Percentiles rank a stretch among this genome's conserved stretches.
Evolutionary conservation across 257 asterid genomes (phyloP).

Genomic region (Echium plantagineum): DNA sequence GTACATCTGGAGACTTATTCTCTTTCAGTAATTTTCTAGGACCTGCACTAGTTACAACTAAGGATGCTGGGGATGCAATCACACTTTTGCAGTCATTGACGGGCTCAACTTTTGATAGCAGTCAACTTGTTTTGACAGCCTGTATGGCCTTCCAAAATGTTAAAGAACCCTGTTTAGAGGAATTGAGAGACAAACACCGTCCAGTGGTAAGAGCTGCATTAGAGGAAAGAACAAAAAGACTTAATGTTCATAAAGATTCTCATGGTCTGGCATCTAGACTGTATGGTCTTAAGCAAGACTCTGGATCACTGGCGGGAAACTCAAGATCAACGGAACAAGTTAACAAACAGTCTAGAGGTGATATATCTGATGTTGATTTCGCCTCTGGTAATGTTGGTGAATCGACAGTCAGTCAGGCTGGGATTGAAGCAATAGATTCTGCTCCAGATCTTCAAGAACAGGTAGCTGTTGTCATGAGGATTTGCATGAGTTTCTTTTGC

Average conservation of each 20-base stretch:
- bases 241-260: conserved; percentile 42
- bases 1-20: conserved; percentile 16
- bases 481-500: not conserved
- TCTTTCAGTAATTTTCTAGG: conserved; percentile 43
- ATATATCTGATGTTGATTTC: conserved; percentile 19
- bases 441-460: conserved; percentile 76
- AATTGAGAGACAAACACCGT: conserved; percentile 68
- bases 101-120: conserved; percentile 92
- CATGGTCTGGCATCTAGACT: conserved; percentile 71
- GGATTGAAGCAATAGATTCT: conserved; percentile 44
- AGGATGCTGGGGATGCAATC: conserved; percentile 96
- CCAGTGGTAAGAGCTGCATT: conserved; percentile 67
- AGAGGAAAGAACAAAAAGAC: conserved; percentile 69
- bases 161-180: conserved; percentile 49
- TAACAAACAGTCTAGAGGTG: conserved; percentile 32
- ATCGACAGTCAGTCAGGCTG: conserved; percentile 30
- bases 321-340: conserved; percentile 28
- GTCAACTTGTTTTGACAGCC: conserved; percentile 91
- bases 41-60: conserved; percentile 87
- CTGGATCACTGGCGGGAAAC: conserved; percentile 27
- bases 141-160: conserved; percentile 91
- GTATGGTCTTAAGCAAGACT: conserved; percentile 54
- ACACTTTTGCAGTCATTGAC: conserved; percentile 81
- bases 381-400: conserved; percentile 29
- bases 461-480: conserved; percentile 30